Evolutionary conservation across 768 basidiomycete species (phyloP).

Genomic region (Naganishia randhawae): DNA sequence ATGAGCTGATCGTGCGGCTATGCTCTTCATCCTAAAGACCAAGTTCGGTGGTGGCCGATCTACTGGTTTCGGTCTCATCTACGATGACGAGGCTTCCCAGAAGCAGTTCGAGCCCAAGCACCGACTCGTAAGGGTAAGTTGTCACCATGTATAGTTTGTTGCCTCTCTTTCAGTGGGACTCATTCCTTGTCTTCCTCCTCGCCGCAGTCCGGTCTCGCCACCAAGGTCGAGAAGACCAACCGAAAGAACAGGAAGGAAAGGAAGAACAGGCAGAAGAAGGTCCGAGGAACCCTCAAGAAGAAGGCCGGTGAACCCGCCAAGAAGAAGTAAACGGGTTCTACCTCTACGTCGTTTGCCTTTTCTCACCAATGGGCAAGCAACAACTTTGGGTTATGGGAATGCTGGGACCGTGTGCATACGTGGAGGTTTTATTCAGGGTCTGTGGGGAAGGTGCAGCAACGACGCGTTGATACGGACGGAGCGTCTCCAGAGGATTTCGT

Average conservation of each 20-base stretch:
- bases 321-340: constrained; percentile 48
- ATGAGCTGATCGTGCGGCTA: not conserved
- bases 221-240: constrained; percentile 83
- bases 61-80: constrained; percentile 95
- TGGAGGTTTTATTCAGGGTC: not conserved
- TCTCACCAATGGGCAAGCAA: not conserved
- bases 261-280: constrained; percentile 99
- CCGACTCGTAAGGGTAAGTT: constrained; percentile 84
- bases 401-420: not conserved
- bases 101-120: constrained; percentile 96
- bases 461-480: no score
- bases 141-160: not conserved
- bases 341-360: no score
- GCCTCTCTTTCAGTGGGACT: not conserved
- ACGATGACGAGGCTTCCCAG: constrained; percentile 91
- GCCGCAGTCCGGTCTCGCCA: constrained; percentile 52
- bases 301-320: constrained; percentile 63
- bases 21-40: constrained; percentile 59
- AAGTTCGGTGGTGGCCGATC: constrained; percentile 97
- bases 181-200: not conserved
- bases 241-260: constrained; percentile 99
- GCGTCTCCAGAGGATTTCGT: no score
- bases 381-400: constrained; percentile 2
- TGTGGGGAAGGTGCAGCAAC: no score
- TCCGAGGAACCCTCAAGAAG: constrained; percentile 90